These are phyloP conservation scores for Fusarium bactridioides DNA, from an alignment of 2,329 filamentous ascomycete species.

Conservation along the genomic window DNA sequence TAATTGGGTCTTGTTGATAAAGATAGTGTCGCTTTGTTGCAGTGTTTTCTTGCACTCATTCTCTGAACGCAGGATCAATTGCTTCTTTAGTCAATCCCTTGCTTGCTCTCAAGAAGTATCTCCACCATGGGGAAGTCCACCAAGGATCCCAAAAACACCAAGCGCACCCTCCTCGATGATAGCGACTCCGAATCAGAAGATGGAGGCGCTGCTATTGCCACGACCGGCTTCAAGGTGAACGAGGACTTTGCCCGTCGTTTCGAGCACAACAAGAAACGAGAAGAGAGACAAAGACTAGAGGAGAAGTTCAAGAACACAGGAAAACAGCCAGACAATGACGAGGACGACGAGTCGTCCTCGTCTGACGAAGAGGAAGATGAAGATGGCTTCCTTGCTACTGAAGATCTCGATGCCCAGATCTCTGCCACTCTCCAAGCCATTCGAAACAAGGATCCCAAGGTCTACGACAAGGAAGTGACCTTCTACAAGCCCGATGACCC, in stretches of 20 bases:
- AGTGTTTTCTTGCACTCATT: neutral
- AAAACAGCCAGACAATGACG: slow-evolving; percentile 51
- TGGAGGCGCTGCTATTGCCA: slow-evolving; percentile 51
- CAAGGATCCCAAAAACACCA: slow-evolving; percentile 49
- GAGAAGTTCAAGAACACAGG: slow-evolving; percentile 75
- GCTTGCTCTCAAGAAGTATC: neutral
- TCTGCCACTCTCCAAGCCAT: slow-evolving; percentile 87
- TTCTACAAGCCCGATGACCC: slow-evolving; percentile 76
- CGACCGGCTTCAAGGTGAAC: slow-evolving; percentile 79
- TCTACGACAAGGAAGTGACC: slow-evolving; percentile 81
- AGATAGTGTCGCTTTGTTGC: slow-evolving; percentile 14
- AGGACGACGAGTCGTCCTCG: slow-evolving; percentile 67
- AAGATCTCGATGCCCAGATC: slow-evolving; percentile 86
- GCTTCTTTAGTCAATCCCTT: neutral
- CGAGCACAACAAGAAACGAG: slow-evolving; percentile 96
- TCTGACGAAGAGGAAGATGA: slow-evolving; percentile 90
- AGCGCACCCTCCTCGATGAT: slow-evolving; percentile 64
- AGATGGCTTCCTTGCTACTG: slow-evolving; percentile 84
- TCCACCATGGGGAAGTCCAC: slow-evolving; percentile 29
- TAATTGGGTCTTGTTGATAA: slow-evolving; percentile 21
- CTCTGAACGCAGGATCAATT: neutral
- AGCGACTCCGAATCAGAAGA: slow-evolving; percentile 59
- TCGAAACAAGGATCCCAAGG: slow-evolving; percentile 85
- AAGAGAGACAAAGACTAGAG: slow-evolving; percentile 83
- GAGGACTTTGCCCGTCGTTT: slow-evolving; percentile 88